Base-by-base conservation (phyloP, 257 asterid genomes). In the Leptodermis oblonga region DNA sequence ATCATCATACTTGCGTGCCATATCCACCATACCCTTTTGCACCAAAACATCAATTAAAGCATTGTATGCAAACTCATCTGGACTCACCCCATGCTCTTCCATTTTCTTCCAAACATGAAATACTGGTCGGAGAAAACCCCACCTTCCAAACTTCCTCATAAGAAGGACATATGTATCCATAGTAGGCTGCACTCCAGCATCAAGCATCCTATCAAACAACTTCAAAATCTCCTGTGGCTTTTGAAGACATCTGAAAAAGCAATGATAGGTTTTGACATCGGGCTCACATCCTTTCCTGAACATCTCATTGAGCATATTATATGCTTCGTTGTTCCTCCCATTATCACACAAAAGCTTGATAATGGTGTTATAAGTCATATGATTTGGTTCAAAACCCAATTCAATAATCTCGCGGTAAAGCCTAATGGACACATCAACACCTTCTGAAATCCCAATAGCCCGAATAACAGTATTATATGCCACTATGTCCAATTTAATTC, bases 81-180 rank as follows among this genome's bases (percentile, higher is more conserved):
- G 98, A 85, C 97, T 87, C 79, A 82, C 56, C 3, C 97, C 96
- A 22, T 80, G 92, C 68, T 83, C 88, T 68, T 42, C 76, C 88
- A 92, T 86, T 82, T 86, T 92, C 76, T 86, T 65, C 98, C 98
- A 90, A 20, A 92, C 68, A 53, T 46, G 51, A 51, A 88, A 62
- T 67, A 90, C 94, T 0, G 97, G 98, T 73, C 97, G 79, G 52
- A 90, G 95, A 74, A 92, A 90, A 69, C 96, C 98, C 98, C 97
- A 92, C 75, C 97, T 84, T 17, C 93, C 97, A 74, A 90, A 92
- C 85, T 92, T 92, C 80, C 94, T 90, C 88, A 92, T 82, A 25
- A 92, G 94, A 95, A 92, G 81, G 23, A 92, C 97, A 80, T 83
- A 90, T 0, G 98, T 92, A 41, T 90, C 98, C 89, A 90, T 78